phyloP scores from a whole-genome alignment of 2,329 filamentous ascomycete genomes.

The Ophidiomyces ophidiicola region DNA sequence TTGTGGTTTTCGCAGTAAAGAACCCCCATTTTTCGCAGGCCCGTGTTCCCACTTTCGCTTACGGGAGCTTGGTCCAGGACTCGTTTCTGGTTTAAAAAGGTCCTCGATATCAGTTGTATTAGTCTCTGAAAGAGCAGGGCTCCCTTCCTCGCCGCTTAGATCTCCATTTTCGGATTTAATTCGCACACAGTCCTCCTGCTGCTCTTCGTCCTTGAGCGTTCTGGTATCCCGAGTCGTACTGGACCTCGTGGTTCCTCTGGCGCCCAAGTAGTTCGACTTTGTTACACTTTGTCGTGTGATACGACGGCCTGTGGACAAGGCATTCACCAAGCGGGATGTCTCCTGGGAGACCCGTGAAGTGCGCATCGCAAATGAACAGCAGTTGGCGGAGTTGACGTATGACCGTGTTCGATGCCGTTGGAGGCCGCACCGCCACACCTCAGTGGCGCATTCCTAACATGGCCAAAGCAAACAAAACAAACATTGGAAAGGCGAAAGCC shows the following conservation, averaged over 20 bases:
- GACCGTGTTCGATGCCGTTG: neutral
- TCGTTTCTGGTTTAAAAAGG: slow-evolving; percentile 24
- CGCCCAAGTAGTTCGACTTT: slow-evolving; percentile 6
- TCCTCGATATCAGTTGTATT: slow-evolving; percentile 48
- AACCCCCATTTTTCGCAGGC: neutral
- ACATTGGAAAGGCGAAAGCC: no score
- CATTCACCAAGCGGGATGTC: slow-evolving; percentile 44
- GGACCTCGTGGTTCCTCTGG: neutral
- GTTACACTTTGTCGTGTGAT: slow-evolving; percentile 3
- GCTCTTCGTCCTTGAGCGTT: slow-evolving; percentile 28
- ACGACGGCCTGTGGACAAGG: slow-evolving; percentile 32
- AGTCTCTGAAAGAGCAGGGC: slow-evolving; percentile 27
- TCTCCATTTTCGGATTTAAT: neutral
- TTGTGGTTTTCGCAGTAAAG: slow-evolving; percentile 16
- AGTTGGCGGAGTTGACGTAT: neutral
- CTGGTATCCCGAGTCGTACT: slow-evolving; percentile 3
- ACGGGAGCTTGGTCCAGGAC: slow-evolving; percentile 20
- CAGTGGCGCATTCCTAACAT: no score
- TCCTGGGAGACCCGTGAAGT: slow-evolving; percentile 49
- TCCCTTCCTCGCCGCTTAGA: slow-evolving; percentile 19
- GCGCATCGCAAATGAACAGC: slow-evolving; percentile 34
- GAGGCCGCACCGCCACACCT: slow-evolving; percentile 4
- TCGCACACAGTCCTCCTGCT: slow-evolving; percentile 12
- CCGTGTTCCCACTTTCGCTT: slow-evolving; percentile 37
- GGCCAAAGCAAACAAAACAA: slow-evolving; percentile 6